Percentiles rank a stretch among this genome's conserved stretches.
Conservation (phyloP, 805 yeast genomes). For the Cyberlindnera japonica region DNA sequence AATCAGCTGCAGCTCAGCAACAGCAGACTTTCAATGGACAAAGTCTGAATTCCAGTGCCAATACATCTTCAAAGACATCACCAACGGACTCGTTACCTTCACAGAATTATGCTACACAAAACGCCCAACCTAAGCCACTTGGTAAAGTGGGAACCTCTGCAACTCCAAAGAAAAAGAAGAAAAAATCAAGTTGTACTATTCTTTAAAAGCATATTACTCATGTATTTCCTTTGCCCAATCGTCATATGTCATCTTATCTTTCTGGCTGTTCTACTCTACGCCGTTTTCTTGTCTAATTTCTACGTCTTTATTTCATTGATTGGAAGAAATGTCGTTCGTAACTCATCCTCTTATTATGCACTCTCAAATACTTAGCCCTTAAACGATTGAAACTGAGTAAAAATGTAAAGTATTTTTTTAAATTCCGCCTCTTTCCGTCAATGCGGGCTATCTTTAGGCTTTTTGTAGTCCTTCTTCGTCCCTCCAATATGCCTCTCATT, state of each 20-base stretch:
- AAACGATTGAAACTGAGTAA: too few species aligned
- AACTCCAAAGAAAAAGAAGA: constrained; percentile 25
- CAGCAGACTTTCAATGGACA: constrained; percentile 1
- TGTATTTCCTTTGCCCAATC: too few species aligned
- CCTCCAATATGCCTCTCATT: constrained; percentile 13
- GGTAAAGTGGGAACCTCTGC: constrained; percentile 13
- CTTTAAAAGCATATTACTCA: constrained; percentile 7
- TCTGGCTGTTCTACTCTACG: too few species aligned
- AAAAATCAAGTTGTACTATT: constrained; percentile 26
- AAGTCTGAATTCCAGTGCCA: neutral
- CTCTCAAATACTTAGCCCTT: too few species aligned
- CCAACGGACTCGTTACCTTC: neutral
- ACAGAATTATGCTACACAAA: neutral
- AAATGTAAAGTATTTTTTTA: too few species aligned
- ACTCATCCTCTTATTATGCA: too few species aligned
- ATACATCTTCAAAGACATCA: constrained; percentile 2
- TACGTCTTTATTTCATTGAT: too few species aligned
- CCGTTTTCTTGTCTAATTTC: too few species aligned
- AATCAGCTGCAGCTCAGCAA: constrained; percentile 4
- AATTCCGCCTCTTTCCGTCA: too few species aligned
- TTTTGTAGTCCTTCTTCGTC: constrained; percentile 2
- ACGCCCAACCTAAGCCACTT: constrained; percentile 16
- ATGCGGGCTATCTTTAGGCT: constrained; percentile 5
- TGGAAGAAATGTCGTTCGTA: too few species aligned
- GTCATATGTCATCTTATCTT: neutral